phyloP scores from a whole-genome alignment of 2,329 filamentous ascomycete genomes.

The Aspergillus puulaauensis region DNA sequence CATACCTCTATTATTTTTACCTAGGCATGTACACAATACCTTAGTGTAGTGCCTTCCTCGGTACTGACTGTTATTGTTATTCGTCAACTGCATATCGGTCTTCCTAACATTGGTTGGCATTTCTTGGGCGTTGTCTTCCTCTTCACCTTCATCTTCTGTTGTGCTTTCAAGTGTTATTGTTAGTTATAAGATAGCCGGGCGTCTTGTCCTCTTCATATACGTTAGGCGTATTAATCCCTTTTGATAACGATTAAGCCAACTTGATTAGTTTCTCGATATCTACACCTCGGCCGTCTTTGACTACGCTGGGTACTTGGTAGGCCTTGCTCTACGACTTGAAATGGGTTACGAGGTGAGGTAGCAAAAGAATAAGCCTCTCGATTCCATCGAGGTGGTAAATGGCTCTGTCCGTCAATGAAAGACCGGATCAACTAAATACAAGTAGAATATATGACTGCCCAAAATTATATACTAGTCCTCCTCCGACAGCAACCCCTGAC shows the following conservation, averaged over 20 bases:
- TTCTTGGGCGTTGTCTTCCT: slow-evolving; percentile 9
- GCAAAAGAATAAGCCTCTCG: not conserved
- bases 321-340: not conserved
- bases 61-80: not conserved
- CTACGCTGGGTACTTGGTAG: not conserved
- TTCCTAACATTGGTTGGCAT: slow-evolving; percentile 17
- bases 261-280: not conserved
- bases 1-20: not conserved
- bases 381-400: not conserved
- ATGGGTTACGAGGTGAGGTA: not conserved
- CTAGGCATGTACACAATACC: slow-evolving; percentile 7
- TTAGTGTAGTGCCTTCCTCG: not conserved
- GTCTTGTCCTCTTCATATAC: not conserved
- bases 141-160: slow-evolving; percentile 1
- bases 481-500: not conserved
- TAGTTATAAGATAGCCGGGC: slow-evolving; percentile 1
- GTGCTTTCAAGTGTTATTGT: not conserved
- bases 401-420: not conserved
- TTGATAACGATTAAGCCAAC: not conserved
- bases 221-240: not conserved
- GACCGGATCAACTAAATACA: not conserved
- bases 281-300: not conserved
- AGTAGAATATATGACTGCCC: not conserved
- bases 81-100: slow-evolving; percentile 13
- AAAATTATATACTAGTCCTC: not conserved